phyloP scores from a whole-genome alignment of 805 yeast species.

The Ascoidea tarda region DNA sequence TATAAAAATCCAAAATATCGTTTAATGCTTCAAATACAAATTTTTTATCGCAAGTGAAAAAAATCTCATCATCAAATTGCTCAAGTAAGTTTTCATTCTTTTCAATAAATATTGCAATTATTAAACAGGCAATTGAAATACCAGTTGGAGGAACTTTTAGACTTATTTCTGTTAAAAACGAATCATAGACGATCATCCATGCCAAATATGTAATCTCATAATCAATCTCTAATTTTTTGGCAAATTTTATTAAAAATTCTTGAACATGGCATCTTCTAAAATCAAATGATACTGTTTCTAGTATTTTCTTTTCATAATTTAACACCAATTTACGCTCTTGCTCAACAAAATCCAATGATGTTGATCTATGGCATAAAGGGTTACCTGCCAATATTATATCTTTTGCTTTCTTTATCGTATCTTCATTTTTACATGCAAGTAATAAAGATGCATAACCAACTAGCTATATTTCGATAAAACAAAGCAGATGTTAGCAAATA shows the following conservation, averaged over 20 bases:
- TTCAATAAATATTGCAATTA: constrained; percentile 40
- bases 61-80: constrained; percentile 2
- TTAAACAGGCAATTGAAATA: constrained; percentile 54
- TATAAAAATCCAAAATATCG: constrained; percentile 45
- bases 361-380: constrained; percentile 16
- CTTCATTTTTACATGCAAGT: constrained; percentile 68
- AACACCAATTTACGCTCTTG: constrained; percentile 42
- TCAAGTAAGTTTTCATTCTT: constrained; percentile 7
- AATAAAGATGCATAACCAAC: constrained; percentile 39
- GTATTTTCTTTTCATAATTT: constrained; percentile 50
- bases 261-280: constrained; percentile 59
- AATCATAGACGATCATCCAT: constrained; percentile 71
- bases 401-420: constrained; percentile 62
- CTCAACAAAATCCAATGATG: constrained; percentile 25
- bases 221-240: constrained; percentile 32
- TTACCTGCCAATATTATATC: constrained; percentile 43
- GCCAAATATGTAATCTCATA: constrained; percentile 37
- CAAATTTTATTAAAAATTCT: constrained; percentile 46
- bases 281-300: constrained; percentile 72
- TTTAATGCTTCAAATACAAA: constrained; percentile 33
- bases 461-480: constrained; percentile 36
- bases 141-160: constrained; percentile 64
- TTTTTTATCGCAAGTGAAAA: constrained; percentile 18
- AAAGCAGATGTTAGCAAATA: too few relatives aligned
- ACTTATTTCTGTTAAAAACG: constrained; percentile 52